Percentiles rank a stretch among this genome's conserved stretches.
These are phyloP conservation scores for Hymenoscyphus linearis DNA, from an alignment of 2,329 filamentous ascomycete genomes.

Conservation along the genomic window DNA sequence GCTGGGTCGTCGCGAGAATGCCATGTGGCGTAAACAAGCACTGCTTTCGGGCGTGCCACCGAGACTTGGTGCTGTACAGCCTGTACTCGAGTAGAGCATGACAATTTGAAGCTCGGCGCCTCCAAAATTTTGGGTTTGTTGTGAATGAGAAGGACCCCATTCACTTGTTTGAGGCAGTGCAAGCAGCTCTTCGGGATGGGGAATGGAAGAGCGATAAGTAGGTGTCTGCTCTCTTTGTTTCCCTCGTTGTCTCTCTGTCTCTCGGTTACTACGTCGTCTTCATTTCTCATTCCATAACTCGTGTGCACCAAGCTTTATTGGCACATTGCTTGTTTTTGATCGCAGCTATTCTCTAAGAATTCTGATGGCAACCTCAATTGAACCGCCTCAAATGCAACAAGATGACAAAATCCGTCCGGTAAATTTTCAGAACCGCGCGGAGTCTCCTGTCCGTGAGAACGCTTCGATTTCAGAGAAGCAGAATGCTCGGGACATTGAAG, in stretches of 20 bases:
- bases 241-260: not conserved
- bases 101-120: not conserved
- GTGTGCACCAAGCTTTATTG: not conserved
- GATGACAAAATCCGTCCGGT: slow-evolving; percentile 23
- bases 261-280: not conserved
- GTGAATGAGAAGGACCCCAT: not conserved
- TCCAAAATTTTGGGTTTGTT: not conserved
- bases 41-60: not conserved
- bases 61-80: not conserved
- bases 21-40: not conserved
- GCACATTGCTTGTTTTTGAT: not conserved
- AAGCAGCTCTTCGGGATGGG: not conserved
- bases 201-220: not conserved
- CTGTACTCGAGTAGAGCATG: too few relatives aligned
- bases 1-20: not conserved
- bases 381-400: slow-evolving; percentile 18
- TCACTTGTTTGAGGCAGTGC: not conserved
- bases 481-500: slow-evolving; percentile 20
- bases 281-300: not conserved
- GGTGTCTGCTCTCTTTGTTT: not conserved
- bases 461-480: slow-evolving; percentile 19
- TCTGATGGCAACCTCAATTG: slow-evolving; percentile 17
- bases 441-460: slow-evolving; percentile 6
- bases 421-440: slow-evolving; percentile 9
- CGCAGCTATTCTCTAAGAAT: not conserved